Evolutionary conservation across 192 early-diverging fungal species (phyloP).

Genomic region (Coemansia sp.): DNA sequence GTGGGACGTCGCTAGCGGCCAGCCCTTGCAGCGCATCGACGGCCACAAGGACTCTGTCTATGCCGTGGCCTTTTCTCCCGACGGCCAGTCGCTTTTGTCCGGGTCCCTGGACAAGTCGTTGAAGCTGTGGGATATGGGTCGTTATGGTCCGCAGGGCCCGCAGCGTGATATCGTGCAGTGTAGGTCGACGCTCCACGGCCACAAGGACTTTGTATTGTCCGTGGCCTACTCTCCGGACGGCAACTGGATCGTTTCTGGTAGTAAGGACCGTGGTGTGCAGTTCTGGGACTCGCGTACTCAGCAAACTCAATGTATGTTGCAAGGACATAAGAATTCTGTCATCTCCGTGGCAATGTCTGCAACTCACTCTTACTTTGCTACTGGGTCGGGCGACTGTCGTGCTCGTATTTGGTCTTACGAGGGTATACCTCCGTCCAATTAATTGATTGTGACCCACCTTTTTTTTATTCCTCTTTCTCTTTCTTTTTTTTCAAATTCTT

Average conservation of each 20-base stretch:
- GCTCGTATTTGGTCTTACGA: conserved; percentile 92
- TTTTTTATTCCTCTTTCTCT: background rate
- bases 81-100: conserved; percentile 88
- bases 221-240: conserved; percentile 85
- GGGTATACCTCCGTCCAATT: conserved; percentile 22
- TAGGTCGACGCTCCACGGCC: conserved; percentile 60
- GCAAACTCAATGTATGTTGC: conserved; percentile 78
- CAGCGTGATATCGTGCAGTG: conserved; percentile 36
- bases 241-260: conserved; percentile 90
- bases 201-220: conserved; percentile 96
- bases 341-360: conserved; percentile 89
- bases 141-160: conserved; percentile 30
- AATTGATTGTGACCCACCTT: background rate
- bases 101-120: conserved; percentile 92
- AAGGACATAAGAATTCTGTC: conserved; percentile 98
- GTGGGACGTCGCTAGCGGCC: conserved; percentile 78
- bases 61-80: conserved; percentile 91
- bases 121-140: conserved; percentile 87
- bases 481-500: background rate
- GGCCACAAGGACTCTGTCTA: conserved; percentile 97
- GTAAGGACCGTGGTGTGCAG: conserved; percentile 91
- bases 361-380: conserved; percentile 87
- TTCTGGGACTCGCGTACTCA: conserved; percentile 88
- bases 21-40: conserved; percentile 83
- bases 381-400: conserved; percentile 92